Base-by-base conservation (phyloP, 495 filamentous ascomycete species). In the Chlorociboria aeruginascens region DNA sequence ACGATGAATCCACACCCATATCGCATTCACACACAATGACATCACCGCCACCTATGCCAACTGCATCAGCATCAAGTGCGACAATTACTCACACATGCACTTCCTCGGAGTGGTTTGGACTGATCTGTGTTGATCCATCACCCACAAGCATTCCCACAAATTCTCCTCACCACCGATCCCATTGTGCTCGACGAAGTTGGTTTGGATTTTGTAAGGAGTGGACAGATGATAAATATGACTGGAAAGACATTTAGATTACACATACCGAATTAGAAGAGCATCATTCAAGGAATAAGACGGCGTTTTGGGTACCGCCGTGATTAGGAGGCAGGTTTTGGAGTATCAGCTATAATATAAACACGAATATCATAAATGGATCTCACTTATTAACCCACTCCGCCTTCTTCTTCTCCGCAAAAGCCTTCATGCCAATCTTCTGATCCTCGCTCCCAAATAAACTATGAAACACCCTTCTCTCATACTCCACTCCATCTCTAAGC, bases 381-480 rank as follows among this genome's bases (percentile, higher is more conserved):
- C 49, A 50, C 30, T 89, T 78, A 61, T 96, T 65, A 20, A 73
- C 79, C 92, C 92, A 98, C 63, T 94, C 77, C 1, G 92, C 69
- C 73, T 94, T 90, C 71, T 85, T 78, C 80, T 95, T 96, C 69
- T 92, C 84, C 1, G 82, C 82, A 69, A 98, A 98, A 12, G 92
- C 92, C 58, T 74, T 81, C 90, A 97, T 97, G 10, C 87, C 92
- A 66, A 95, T 85, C 74, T 96, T 98, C 69, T 97, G 92, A 63
- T 98, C 92, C 71, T 83, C 72, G 47, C 82, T 89, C 6, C 89
- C 90, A 77, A 98, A 98, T 58, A 95, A 60, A 10, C 76, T 72
- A 62, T 98, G 92, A 71, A 97, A 98, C 48, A 96, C 69, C 43
- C 90, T 72, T 61, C 92, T 70, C 77, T 98, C 92, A 67, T 76